Conservation (phyloP, 2,329 filamentous ascomycete species). For the Colletotrichum cordylinicola region DNA sequence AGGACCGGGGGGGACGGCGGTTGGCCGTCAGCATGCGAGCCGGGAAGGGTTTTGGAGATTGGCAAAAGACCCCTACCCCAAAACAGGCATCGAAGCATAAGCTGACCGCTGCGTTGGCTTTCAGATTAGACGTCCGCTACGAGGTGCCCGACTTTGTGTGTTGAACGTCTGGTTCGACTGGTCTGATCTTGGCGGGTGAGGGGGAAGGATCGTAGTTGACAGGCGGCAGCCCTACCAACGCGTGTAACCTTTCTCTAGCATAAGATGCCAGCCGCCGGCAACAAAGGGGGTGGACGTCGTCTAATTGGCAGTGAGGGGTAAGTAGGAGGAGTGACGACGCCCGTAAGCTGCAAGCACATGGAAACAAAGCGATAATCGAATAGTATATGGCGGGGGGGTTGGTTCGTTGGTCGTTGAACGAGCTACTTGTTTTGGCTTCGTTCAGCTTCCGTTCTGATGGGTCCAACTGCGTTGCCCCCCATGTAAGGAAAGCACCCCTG, state of each 20-base stretch:
- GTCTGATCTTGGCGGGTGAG: not conserved
- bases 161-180: not conserved
- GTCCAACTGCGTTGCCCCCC: not conserved
- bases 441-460: not conserved
- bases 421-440: not conserved
- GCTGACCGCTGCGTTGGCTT: not conserved
- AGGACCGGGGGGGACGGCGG: not conserved
- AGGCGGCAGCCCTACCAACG: not conserved
- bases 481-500: not conserved
- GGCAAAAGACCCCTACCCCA: not conserved
- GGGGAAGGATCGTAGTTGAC: not conserved
- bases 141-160: not conserved
- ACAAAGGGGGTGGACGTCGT: not conserved
- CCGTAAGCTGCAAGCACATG: not conserved
- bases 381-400: not conserved
- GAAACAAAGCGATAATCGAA: not conserved
- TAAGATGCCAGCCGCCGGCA: not conserved
- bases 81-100: not conserved
- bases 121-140: not conserved
- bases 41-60: slow-evolving; percentile 22
- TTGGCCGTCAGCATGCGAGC: slow-evolving; percentile 30
- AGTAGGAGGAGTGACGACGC: not conserved
- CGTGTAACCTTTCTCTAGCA: not conserved
- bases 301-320: not conserved
- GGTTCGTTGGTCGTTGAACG: not conserved